Percentiles rank a stretch among this genome's conserved stretches.
phyloP scores from a whole-genome alignment of 1,284 basidiomycete species.

The Rhodotorula sp. region DNA sequence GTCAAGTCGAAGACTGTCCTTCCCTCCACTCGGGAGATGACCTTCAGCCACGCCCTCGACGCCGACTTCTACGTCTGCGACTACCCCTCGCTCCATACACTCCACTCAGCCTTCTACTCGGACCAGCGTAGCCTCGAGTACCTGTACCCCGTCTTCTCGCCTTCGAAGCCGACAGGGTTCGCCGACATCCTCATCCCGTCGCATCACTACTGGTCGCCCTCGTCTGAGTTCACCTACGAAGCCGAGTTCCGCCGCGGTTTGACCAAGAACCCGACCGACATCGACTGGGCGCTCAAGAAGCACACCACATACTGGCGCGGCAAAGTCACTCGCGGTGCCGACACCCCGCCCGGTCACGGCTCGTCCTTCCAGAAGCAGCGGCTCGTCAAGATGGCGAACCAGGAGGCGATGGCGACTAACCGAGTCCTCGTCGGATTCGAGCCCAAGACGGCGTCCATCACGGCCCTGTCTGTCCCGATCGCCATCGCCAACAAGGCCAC shows the following conservation, averaged over 20 bases:
- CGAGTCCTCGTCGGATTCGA: slow-evolving; percentile 62
- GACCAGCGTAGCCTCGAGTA: slow-evolving; percentile 85
- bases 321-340: slow-evolving; percentile 87
- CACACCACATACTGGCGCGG: slow-evolving; percentile 80
- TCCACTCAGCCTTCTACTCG: slow-evolving; percentile 90
- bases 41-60: slow-evolving; percentile 54
- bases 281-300: slow-evolving; percentile 73
- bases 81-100: slow-evolving; percentile 75
- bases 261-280: slow-evolving; percentile 45
- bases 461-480: slow-evolving; percentile 51
- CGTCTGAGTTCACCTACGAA: slow-evolving; percentile 79
- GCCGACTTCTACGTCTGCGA: slow-evolving; percentile 72
- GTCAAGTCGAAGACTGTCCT: slow-evolving; percentile 54
- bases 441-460: slow-evolving; percentile 37
- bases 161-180: slow-evolving; percentile 77
- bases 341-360: slow-evolving; percentile 76
- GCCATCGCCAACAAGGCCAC: slow-evolving; percentile 70
- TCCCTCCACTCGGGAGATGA: slow-evolving; percentile 58
- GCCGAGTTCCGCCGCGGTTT: slow-evolving; percentile 61
- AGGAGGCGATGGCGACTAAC: slow-evolving; percentile 22
- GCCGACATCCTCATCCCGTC: slow-evolving; percentile 87
- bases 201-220: slow-evolving; percentile 87
- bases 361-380: slow-evolving; percentile 84
- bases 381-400: slow-evolving; percentile 51
- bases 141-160: slow-evolving; percentile 86